Evolutionary conservation across 768 basidiomycete species (phyloP).

Genomic region (Myochromella boudieri): DNA sequence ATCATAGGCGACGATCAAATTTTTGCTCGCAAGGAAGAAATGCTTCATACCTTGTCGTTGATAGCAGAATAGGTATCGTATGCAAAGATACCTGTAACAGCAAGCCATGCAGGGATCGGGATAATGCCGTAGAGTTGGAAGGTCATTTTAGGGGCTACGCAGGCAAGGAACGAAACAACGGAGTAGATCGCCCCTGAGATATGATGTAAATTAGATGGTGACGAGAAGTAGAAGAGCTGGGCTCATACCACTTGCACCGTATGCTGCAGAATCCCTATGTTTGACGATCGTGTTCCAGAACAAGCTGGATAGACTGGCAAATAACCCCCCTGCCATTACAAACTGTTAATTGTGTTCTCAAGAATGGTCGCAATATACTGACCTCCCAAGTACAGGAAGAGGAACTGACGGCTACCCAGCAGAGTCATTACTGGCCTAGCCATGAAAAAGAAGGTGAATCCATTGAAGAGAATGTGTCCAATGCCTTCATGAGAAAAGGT

Average conservation of each 20-base stretch:
- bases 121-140: constrained; percentile 76
- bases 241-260: constrained; percentile 73
- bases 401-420: constrained; percentile 66
- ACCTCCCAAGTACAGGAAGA: constrained; percentile 73
- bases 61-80: constrained; percentile 56
- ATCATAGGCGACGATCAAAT: neutral
- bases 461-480: constrained; percentile 72
- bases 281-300: constrained; percentile 45
- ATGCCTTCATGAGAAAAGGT: constrained; percentile 68
- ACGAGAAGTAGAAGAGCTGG: neutral
- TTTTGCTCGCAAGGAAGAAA: too few relatives aligned
- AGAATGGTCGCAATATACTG: constrained; percentile 27
- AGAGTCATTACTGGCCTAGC: constrained; percentile 60
- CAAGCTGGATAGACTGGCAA: constrained; percentile 50
- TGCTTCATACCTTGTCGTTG: constrained; percentile 37
- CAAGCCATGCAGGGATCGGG: constrained; percentile 78
- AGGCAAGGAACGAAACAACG: constrained; percentile 70
- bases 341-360: neutral
- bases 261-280: constrained; percentile 38
- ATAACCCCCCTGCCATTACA: constrained; percentile 51
- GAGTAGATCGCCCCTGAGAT: constrained; percentile 68
- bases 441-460: constrained; percentile 79
- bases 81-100: constrained; percentile 63
- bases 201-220: neutral
- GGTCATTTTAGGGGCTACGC: constrained; percentile 60